Conservation (phyloP, 495 filamentous ascomycete genomes). For the Bathelium albidoporum region DNA sequence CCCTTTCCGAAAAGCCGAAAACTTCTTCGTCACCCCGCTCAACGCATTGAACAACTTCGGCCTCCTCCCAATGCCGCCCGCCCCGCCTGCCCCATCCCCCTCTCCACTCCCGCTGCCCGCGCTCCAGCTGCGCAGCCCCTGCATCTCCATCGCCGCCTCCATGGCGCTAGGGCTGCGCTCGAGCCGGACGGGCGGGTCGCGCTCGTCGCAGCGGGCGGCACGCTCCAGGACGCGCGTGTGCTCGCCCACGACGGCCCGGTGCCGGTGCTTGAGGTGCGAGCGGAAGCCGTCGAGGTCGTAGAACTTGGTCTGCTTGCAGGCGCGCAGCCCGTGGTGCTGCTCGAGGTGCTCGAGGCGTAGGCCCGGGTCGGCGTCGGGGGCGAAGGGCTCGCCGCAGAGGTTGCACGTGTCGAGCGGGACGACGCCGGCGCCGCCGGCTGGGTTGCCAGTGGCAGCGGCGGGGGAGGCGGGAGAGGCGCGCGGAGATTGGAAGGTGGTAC, state of each 20-base stretch:
- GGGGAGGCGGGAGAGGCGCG: background rate
- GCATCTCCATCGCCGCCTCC: background rate
- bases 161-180: background rate
- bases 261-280: background rate
- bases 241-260: background rate
- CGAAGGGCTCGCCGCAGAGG: background rate
- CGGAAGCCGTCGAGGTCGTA: conserved; percentile 1
- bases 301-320: conserved; percentile 3
- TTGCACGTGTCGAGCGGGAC: background rate
- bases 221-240: background rate
- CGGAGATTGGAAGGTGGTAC: background rate
- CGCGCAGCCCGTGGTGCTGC: background rate
- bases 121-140: background rate
- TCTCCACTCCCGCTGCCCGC: background rate
- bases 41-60: background rate
- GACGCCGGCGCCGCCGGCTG: too few species aligned
- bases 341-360: background rate
- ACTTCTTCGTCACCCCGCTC: background rate
- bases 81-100: too few species aligned
- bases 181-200: background rate
- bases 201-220: background rate
- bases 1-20: background rate
- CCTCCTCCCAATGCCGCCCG: too few species aligned
- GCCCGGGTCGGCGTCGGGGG: background rate
- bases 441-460: too few species aligned